Evolutionary conservation across 306 rosid genomes (phyloP).

Genomic region (Purshia tridentata): DNA sequence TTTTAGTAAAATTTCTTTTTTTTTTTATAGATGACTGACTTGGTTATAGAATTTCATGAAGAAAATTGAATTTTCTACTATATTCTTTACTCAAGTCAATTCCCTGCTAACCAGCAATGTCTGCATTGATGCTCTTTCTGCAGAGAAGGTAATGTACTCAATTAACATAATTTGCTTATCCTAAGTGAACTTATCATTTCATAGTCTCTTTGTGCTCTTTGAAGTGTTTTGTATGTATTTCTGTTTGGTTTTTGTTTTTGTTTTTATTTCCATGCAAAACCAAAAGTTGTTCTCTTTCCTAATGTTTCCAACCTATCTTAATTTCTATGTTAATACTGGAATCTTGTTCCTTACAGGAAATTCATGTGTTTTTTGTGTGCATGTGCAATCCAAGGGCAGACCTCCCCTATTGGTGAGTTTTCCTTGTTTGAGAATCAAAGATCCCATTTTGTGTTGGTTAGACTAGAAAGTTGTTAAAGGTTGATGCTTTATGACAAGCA

Average conservation of each 20-base stretch:
- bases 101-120: slow-evolving; percentile 97
- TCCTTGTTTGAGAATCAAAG: too few relatives aligned
- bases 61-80: slow-evolving; percentile 5
- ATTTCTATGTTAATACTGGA: slow-evolving; percentile 7
- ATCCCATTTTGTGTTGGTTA: too few relatives aligned
- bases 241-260: background rate
- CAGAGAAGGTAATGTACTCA: slow-evolving; percentile 73
- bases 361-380: too few relatives aligned
- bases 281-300: slow-evolving; percentile 3
- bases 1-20: background rate
- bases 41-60: slow-evolving; percentile 3
- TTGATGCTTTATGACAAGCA: too few relatives aligned
- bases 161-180: background rate
- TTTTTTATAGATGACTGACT: background rate
- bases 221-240: slow-evolving; percentile 4
- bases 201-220: background rate
- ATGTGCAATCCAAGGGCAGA: too few relatives aligned
- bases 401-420: too few relatives aligned
- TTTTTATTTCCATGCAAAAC: background rate
- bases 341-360: slow-evolving; percentile 65
- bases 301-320: background rate
- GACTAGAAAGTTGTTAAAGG: too few relatives aligned
- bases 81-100: slow-evolving; percentile 61
- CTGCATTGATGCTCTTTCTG: slow-evolving; percentile 96
- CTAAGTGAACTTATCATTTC: background rate